Conservation (phyloP, 2,329 filamentous ascomycete genomes). For the Fusarium poae region DNA sequence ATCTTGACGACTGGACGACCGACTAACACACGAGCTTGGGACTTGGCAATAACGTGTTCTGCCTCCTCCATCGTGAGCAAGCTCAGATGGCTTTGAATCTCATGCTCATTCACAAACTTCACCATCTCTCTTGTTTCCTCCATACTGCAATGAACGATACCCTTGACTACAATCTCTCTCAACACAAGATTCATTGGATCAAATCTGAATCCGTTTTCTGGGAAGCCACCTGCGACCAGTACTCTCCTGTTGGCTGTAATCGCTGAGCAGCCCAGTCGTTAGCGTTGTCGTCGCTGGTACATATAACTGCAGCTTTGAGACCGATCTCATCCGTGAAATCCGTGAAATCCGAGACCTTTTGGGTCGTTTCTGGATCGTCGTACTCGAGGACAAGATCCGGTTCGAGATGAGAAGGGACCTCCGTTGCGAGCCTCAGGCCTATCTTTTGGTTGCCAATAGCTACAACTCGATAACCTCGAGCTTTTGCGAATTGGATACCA, state of each 20-base stretch:
- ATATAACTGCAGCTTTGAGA: constrained; percentile 32
- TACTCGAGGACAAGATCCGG: constrained; percentile 34
- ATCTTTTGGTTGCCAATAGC: constrained; percentile 45
- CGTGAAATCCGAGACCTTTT: constrained; percentile 35
- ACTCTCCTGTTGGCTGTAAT: constrained; percentile 32
- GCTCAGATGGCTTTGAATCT: constrained; percentile 27
- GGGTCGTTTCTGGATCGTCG: constrained; percentile 10
- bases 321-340: constrained; percentile 36
- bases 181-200: constrained; percentile 35
- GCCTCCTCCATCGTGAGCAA: constrained; percentile 32
- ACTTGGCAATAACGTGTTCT: constrained; percentile 21
- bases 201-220: constrained; percentile 34
- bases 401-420: constrained; percentile 31
- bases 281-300: constrained; percentile 27
- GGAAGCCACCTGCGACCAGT: constrained; percentile 33
- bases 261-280: constrained; percentile 38
- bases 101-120: constrained; percentile 23
- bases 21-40: constrained; percentile 9
- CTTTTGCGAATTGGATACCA: constrained; percentile 48
- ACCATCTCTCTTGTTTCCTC: constrained; percentile 32
- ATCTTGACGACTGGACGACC: constrained; percentile 33
- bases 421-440: constrained; percentile 35
- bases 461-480: constrained; percentile 46
- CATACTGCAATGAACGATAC: constrained; percentile 35
- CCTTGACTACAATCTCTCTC: constrained; percentile 34